These are phyloP conservation scores for Corrigiola litoralis DNA, from an alignment of 179 eudicot species.

Conservation along the genomic window DNA sequence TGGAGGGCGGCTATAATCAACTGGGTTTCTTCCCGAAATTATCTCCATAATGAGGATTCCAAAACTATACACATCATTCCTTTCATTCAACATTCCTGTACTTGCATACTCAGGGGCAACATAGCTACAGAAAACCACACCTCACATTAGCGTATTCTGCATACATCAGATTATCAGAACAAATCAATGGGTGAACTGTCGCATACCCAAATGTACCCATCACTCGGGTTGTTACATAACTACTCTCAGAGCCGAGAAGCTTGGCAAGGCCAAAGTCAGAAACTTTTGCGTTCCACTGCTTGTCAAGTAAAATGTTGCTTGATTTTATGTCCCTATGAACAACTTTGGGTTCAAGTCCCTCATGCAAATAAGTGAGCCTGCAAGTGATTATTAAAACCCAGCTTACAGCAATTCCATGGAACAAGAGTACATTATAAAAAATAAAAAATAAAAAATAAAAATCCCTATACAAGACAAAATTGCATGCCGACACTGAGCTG, in stretches of 20 bases:
- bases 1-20: conserved; percentile 57
- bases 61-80: conserved; percentile 58
- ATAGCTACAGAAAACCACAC: conserved; percentile 28
- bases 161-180: background rate
- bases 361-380: conserved; percentile 53
- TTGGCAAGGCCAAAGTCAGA: conserved; percentile 62
- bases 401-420: conserved; percentile 10
- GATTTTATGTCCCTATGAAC: conserved; percentile 58
- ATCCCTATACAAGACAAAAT: background rate
- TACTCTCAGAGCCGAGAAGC: conserved; percentile 50
- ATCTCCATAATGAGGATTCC: conserved; percentile 62
- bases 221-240: conserved; percentile 57
- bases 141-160: background rate
- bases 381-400: background rate
- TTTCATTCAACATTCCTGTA: conserved; percentile 65
- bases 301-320: conserved; percentile 51
- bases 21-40: conserved; percentile 56
- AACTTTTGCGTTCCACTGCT: conserved; percentile 50
- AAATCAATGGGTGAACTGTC: background rate
- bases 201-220: conserved; percentile 64
- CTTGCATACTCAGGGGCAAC: conserved; percentile 66
- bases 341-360: conserved; percentile 62
- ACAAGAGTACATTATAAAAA: no score
- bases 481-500: background rate
- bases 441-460: background rate